Evolutionary conservation across 495 filamentous ascomycete genomes (phyloP).

Genomic region (Rostrohypoxylon terebratum): DNA sequence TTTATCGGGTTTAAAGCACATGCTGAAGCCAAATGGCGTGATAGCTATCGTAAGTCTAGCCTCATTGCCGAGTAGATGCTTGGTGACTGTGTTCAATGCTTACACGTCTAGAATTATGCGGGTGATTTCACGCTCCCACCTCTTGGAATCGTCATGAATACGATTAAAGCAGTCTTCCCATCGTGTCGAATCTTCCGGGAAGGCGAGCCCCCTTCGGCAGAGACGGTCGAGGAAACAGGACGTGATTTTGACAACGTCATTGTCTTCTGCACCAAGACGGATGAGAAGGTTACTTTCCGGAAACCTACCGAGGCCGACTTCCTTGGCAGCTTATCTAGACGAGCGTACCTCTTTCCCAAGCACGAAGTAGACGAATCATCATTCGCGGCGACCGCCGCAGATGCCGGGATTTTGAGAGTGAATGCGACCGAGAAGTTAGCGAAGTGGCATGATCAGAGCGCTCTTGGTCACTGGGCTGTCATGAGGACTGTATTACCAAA

Average conservation of each 20-base stretch:
- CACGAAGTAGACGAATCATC: conserved; percentile 72
- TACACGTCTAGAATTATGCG: conserved; percentile 83
- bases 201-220: conserved; percentile 59
- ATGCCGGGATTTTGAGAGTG: conserved; percentile 61
- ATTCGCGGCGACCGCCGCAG: conserved; percentile 56
- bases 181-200: conserved; percentile 88
- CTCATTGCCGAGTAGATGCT: not conserved
- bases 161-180: conserved; percentile 78
- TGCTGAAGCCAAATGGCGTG: conserved; percentile 82
- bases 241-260: conserved; percentile 91
- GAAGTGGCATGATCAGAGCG: conserved; percentile 77
- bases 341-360: conserved; percentile 75
- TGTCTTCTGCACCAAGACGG: conserved; percentile 73
- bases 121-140: conserved; percentile 83
- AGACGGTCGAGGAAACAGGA: conserved; percentile 55
- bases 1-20: conserved; percentile 69
- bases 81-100: conserved; percentile 1
- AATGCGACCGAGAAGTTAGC: conserved; percentile 70
- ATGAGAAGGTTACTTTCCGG: conserved; percentile 70
- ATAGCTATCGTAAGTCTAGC: conserved; percentile 82
- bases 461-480: conserved; percentile 87
- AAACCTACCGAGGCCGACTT: conserved; percentile 72
- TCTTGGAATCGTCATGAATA: conserved; percentile 76
- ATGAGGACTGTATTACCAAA: conserved; percentile 88
- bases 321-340: conserved; percentile 75